Evolutionary conservation across 805 yeast genomes (phyloP).

Genomic region (Yarrowia osloensis): DNA sequence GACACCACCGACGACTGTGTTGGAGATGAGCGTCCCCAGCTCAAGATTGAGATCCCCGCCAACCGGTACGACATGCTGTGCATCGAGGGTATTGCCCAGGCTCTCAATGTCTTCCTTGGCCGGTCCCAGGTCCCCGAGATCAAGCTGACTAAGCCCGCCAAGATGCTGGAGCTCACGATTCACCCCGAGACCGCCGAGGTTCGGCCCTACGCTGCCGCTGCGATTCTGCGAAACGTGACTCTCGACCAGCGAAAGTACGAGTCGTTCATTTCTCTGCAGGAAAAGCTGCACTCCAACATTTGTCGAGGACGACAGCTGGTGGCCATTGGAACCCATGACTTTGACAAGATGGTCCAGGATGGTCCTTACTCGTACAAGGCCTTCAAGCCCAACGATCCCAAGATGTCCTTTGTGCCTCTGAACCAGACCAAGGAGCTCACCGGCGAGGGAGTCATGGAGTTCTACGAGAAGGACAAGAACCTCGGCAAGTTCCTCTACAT

Average conservation of each 20-base stretch:
- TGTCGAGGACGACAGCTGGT: constrained; percentile 97
- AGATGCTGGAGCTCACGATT: constrained; percentile 66
- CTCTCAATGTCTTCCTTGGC: constrained; percentile 87
- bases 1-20: constrained; percentile 84
- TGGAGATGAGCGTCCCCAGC: constrained; percentile 96
- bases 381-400: constrained; percentile 71
- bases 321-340: constrained; percentile 98
- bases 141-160: constrained; percentile 60
- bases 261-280: constrained; percentile 94
- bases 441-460: constrained; percentile 81
- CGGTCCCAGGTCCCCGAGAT: constrained; percentile 63
- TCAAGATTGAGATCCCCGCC: constrained; percentile 96
- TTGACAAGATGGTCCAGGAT: constrained; percentile 59
- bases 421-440: constrained; percentile 54
- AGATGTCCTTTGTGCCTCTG: constrained; percentile 48
- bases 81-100: constrained; percentile 96
- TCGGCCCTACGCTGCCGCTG: constrained; percentile 94
- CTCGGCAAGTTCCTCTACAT: constrained; percentile 86
- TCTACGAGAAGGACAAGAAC: constrained; percentile 87
- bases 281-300: constrained; percentile 89
- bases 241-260: constrained; percentile 86
- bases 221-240: constrained; percentile 79
- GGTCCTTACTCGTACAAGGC: constrained; percentile 91
- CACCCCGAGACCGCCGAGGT: constrained; percentile 69
- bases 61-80: constrained; percentile 97